phyloP scores from a whole-genome alignment of 2,329 filamentous ascomycete species.

The Mariannaea elegans region DNA sequence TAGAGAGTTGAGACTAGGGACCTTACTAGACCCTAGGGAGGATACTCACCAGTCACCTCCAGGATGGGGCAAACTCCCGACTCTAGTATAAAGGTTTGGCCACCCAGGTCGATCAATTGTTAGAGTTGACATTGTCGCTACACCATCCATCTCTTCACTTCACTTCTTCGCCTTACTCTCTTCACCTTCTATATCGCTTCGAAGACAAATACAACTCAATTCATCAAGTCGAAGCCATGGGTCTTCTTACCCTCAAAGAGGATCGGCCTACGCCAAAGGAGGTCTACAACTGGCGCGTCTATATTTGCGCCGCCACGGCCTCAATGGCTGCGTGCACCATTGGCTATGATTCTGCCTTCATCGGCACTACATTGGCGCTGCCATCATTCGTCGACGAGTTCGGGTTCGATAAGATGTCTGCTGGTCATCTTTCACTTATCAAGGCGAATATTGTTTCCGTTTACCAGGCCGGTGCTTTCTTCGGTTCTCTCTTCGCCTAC shows the following conservation, averaged over 20 bases:
- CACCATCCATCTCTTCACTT: slow-evolving; percentile 1
- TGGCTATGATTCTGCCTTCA: slow-evolving; percentile 77
- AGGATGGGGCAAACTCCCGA: slow-evolving; percentile 12
- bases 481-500: slow-evolving; percentile 78
- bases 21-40: neutral
- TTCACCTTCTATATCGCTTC: neutral
- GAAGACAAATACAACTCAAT: neutral
- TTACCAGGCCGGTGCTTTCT: slow-evolving; percentile 86
- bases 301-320: slow-evolving; percentile 61
- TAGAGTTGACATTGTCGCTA: neutral
- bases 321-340: slow-evolving; percentile 67
- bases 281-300: slow-evolving; percentile 70
- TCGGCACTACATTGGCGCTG: slow-evolving; percentile 78
- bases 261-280: slow-evolving; percentile 65
- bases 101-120: slow-evolving; percentile 5
- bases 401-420: slow-evolving; percentile 61
- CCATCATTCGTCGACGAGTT: slow-evolving; percentile 77
- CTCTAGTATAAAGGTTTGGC: slow-evolving; percentile 23
- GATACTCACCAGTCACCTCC: neutral
- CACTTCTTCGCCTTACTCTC: neutral
- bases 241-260: slow-evolving; percentile 61
- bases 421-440: slow-evolving; percentile 62
- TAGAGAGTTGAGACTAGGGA: neutral
- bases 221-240: slow-evolving; percentile 43
- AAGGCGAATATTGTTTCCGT: slow-evolving; percentile 82